Conservation (phyloP, 106 monocot genomes). For the Agapanthus africanus region DNA sequence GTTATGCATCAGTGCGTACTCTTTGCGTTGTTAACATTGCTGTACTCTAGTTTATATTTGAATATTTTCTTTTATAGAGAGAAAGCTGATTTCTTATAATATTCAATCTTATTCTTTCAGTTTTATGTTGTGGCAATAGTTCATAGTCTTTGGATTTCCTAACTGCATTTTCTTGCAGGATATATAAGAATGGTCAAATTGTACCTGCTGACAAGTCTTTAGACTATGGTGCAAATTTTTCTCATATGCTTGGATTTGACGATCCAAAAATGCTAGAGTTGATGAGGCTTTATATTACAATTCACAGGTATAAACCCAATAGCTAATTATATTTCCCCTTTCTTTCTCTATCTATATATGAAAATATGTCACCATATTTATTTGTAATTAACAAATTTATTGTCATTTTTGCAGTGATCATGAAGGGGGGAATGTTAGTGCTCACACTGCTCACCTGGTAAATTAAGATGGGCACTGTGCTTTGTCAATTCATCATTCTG, state of each 20-base stretch:
- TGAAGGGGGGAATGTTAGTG: slow-evolving; percentile 99
- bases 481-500: background rate
- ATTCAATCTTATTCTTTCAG: background rate
- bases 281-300: slow-evolving; percentile 96
- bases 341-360: background rate
- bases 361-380: background rate
- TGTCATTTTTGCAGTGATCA: slow-evolving; percentile 69
- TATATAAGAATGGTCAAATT: slow-evolving; percentile 66
- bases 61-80: background rate
- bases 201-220: slow-evolving; percentile 66
- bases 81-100: background rate
- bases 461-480: slow-evolving; percentile 4
- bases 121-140: background rate
- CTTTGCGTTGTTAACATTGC: background rate
- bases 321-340: background rate
- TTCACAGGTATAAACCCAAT: slow-evolving; percentile 48
- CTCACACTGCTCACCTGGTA: slow-evolving; percentile 98
- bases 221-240: slow-evolving; percentile 95
- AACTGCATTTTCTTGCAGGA: slow-evolving; percentile 36
- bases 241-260: slow-evolving; percentile 96
- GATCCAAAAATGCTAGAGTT: slow-evolving; percentile 87
- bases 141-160: slow-evolving; percentile 5
- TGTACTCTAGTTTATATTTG: background rate
- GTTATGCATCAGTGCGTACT: background rate
- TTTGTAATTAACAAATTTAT: background rate